These are phyloP conservation scores for Imleria badia DNA, from an alignment of 768 basidiomycete species.

Conservation along the genomic window DNA sequence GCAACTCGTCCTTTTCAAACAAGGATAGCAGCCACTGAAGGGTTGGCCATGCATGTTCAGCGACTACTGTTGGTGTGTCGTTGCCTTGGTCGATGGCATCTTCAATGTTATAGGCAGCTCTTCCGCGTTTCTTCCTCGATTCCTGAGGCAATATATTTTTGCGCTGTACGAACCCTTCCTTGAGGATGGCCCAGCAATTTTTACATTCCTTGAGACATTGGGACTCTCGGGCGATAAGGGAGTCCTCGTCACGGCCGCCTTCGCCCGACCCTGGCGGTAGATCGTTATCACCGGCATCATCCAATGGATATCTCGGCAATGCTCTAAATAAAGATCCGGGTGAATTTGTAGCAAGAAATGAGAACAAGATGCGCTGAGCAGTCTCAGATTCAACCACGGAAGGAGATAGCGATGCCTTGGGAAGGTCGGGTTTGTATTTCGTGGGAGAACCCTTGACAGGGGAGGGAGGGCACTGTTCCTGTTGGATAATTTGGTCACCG, in stretches of 20 bases:
- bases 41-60: conserved; percentile 65
- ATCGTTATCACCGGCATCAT: conserved; percentile 5
- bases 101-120: conserved; percentile 25
- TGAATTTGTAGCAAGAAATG: conserved; percentile 56
- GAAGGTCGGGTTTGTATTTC: conserved; percentile 43
- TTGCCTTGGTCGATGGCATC: conserved; percentile 22
- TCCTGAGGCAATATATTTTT: conserved; percentile 22
- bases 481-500: conserved; percentile 15
- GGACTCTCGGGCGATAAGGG: conserved; percentile 55
- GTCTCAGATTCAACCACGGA: conserved; percentile 47
- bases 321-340: conserved; percentile 53
- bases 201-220: conserved; percentile 51
- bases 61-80: conserved; percentile 40
- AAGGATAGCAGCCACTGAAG: conserved; percentile 67
- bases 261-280: conserved; percentile 1
- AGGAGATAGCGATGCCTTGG: conserved; percentile 42
- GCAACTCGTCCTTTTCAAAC: conserved; percentile 65
- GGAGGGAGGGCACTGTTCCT: conserved; percentile 27
- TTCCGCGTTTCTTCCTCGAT: conserved; percentile 34
- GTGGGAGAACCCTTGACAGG: conserved; percentile 47
- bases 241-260: conserved; percentile 48
- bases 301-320: conserved; percentile 48
- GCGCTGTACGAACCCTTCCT: conserved; percentile 49
- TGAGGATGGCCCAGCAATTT: conserved; percentile 62
- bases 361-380: conserved; percentile 53